A percentile compares a stretch with the other conserved stretches of the same genome.
phyloP scores from a whole-genome alignment of 2,329 filamentous ascomycete genomes.

The Cladophialophora psammophila region DNA sequence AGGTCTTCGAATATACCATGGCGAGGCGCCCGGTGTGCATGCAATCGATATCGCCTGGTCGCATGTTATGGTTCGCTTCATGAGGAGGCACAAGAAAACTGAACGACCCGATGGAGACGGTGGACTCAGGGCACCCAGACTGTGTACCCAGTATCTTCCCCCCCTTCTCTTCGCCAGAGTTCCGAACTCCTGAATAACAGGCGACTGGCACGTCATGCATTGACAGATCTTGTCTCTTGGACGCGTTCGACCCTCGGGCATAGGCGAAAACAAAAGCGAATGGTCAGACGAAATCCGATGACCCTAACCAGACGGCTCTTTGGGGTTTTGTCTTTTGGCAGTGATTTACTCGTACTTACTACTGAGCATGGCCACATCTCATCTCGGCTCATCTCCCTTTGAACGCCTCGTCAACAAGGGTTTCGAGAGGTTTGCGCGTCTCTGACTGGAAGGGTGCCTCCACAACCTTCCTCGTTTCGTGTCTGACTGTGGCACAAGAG shows the following conservation, averaged over 20 bases:
- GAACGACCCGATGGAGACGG: background rate
- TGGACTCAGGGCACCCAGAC: background rate
- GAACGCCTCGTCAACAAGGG: constrained; percentile 22
- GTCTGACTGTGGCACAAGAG: constrained; percentile 31
- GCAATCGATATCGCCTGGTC: background rate
- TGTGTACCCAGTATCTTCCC: no score
- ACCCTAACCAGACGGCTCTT: background rate
- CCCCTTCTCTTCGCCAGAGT: background rate
- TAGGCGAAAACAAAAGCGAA: background rate
- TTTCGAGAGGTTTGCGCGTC: background rate
- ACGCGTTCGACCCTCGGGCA: background rate
- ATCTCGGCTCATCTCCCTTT: constrained; percentile 25
- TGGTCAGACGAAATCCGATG: constrained; percentile 5
- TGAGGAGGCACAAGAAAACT: background rate
- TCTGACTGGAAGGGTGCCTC: constrained; percentile 2
- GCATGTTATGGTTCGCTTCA: background rate
- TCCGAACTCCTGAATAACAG: constrained; percentile 4
- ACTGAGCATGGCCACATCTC: constrained; percentile 13
- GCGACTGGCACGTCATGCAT: constrained; percentile 9
- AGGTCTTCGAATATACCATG: background rate
- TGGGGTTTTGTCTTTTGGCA: background rate
- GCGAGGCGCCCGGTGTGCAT: background rate
- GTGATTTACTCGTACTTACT: background rate
- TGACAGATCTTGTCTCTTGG: constrained; percentile 4
- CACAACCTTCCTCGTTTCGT: constrained; percentile 22